Conservation (phyloP, 2,329 filamentous ascomycete species). For the Fusarium agapanthi region DNA sequence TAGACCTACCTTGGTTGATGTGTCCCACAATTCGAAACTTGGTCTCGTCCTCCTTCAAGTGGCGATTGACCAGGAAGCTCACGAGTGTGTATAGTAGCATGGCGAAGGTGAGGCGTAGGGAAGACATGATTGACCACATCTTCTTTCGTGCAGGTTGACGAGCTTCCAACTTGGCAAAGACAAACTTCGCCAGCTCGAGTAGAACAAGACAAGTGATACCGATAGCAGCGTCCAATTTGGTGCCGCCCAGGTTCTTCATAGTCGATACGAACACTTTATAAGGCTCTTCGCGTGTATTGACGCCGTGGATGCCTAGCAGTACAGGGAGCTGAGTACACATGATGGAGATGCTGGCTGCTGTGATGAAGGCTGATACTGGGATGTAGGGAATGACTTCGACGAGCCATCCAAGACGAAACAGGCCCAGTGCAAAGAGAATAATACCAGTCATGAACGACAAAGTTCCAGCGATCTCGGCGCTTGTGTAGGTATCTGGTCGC, state of each 20-base stretch:
- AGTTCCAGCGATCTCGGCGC: slow-evolving; percentile 54
- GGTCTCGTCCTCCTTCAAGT: slow-evolving; percentile 56
- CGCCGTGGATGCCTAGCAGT: slow-evolving; percentile 52
- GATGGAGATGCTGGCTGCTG: slow-evolving; percentile 60
- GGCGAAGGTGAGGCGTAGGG: slow-evolving; percentile 77
- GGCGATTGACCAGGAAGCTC: slow-evolving; percentile 72
- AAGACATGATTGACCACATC: slow-evolving; percentile 77
- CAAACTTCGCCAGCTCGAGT: slow-evolving; percentile 65
- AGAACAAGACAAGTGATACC: slow-evolving; percentile 73
- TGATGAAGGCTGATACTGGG: slow-evolving; percentile 61
- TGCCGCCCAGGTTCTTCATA: slow-evolving; percentile 51
- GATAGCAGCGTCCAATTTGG: slow-evolving; percentile 74
- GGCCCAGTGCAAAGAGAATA: slow-evolving; percentile 55
- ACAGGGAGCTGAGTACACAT: slow-evolving; percentile 57
- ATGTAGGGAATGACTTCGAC: slow-evolving; percentile 62
- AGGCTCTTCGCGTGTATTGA: slow-evolving; percentile 56
- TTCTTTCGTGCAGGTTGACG: slow-evolving; percentile 69
- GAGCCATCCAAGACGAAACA: slow-evolving; percentile 59
- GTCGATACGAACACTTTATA: slow-evolving; percentile 55
- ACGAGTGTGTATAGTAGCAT: slow-evolving; percentile 80
- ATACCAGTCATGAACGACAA: slow-evolving; percentile 56
- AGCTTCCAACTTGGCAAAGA: slow-evolving; percentile 68
- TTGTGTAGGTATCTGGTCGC: slow-evolving; percentile 47
- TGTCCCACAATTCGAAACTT: slow-evolving; percentile 70
- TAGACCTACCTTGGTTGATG: slow-evolving; percentile 66